Conservation (phyloP, 352 stramenopile genomes). For the Phytopythium kandeliae region DNA sequence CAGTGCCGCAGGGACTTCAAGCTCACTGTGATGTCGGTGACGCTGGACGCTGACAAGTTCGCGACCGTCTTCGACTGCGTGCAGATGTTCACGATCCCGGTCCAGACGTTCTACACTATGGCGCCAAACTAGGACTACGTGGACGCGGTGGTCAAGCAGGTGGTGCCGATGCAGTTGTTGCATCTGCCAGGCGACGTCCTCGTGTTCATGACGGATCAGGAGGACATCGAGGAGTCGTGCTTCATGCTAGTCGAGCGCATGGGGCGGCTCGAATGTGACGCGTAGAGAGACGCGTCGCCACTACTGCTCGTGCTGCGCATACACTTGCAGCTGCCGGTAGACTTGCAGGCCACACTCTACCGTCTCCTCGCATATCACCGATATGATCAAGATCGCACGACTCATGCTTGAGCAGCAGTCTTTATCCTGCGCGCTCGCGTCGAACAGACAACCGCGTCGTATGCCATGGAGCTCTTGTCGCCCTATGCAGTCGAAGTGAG, state of each 20-base stretch:
- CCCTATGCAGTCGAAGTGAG: too few relatives aligned
- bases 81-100: conserved; percentile 93
- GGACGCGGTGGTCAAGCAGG: conserved; percentile 93
- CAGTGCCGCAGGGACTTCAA: conserved; percentile 85
- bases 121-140: conserved; percentile 97
- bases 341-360: conserved; percentile 96
- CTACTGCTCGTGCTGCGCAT: too few relatives aligned
- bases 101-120: conserved; percentile 98
- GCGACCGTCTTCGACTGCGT: conserved; percentile 90
- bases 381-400: too few relatives aligned
- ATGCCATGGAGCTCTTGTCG: too few relatives aligned
- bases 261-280: conserved; percentile 92
- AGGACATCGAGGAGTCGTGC: conserved; percentile 84
- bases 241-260: conserved; percentile 65
- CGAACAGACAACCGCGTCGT: too few relatives aligned
- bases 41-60: conserved; percentile 96
- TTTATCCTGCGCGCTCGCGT: too few relatives aligned
- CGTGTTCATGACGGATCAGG: conserved; percentile 97
- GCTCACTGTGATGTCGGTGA: conserved; percentile 97
- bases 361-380: too few relatives aligned
- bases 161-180: conserved; percentile 96
- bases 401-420: too few relatives aligned
- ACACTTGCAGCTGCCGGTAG: conserved; percentile 95
- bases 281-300: too few relatives aligned
- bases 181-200: conserved; percentile 95